phyloP scores from a whole-genome alignment of 768 basidiomycete genomes.

The Calocera cornea region DNA sequence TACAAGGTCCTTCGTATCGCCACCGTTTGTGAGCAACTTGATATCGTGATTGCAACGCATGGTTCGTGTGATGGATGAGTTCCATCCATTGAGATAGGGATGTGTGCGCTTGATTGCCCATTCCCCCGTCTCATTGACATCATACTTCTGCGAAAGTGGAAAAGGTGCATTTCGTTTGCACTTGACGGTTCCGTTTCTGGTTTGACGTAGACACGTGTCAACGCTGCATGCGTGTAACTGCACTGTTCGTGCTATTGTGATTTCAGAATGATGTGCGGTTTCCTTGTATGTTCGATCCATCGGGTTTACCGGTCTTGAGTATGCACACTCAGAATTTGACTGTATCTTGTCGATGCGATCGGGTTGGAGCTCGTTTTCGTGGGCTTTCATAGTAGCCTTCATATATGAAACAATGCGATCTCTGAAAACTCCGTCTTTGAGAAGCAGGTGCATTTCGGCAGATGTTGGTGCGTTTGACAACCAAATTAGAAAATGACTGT shows the following conservation, averaged over 20 bases:
- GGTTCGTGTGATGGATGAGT: slow-evolving; percentile 19
- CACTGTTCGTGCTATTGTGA: slow-evolving; percentile 16
- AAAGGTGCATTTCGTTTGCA: slow-evolving; percentile 28
- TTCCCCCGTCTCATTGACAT: slow-evolving; percentile 13
- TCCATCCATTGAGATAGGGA: slow-evolving; percentile 17
- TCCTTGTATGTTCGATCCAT: slow-evolving; percentile 15
- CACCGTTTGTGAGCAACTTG: slow-evolving; percentile 30
- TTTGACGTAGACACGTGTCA: slow-evolving; percentile 16
- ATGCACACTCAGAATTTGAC: slow-evolving; percentile 19
- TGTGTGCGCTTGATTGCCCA: slow-evolving; percentile 14
- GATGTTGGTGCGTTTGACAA: not conserved
- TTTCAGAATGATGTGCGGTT: slow-evolving; percentile 12
- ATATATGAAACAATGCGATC: not conserved
- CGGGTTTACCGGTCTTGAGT: slow-evolving; percentile 27
- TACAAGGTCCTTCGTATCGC: slow-evolving; percentile 24
- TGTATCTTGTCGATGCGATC: not conserved
- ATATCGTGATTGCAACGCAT: slow-evolving; percentile 30
- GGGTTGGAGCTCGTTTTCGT: not conserved
- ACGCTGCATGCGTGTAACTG: slow-evolving; percentile 27
- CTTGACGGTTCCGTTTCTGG: slow-evolving; percentile 11
- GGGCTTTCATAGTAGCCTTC: not conserved
- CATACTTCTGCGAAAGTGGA: slow-evolving; percentile 8
- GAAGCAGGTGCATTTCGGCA: not conserved
- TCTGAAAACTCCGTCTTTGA: not conserved
- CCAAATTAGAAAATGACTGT: not conserved